These are phyloP conservation scores for Lepidium aucheri DNA, from an alignment of 345 rosid genomes.

Conservation along the genomic window DNA sequence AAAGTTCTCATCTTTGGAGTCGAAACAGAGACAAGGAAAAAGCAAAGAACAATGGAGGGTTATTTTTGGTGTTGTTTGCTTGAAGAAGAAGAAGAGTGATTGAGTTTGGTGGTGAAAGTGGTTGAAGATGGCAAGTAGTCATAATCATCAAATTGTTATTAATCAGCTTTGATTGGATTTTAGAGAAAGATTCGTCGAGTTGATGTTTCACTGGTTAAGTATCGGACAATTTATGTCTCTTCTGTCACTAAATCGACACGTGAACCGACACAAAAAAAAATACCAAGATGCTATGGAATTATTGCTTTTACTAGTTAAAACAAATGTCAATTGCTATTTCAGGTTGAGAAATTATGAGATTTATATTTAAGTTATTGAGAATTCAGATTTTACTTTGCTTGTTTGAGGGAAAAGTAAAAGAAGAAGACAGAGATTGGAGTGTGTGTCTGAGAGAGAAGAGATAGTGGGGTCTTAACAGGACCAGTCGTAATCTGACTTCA, in stretches of 20 bases:
- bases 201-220: constrained; percentile 26
- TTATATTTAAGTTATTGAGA: background rate
- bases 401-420: background rate
- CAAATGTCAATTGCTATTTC: constrained; percentile 10
- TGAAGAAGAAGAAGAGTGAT: constrained; percentile 30
- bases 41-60: constrained; percentile 21
- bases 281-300: background rate
- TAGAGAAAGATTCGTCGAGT: constrained; percentile 13
- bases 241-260: constrained; percentile 17
- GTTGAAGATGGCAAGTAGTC: constrained; percentile 43
- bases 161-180: background rate
- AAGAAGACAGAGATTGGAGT: background rate
- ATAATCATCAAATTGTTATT: constrained; percentile 24
- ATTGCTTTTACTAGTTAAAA: background rate
- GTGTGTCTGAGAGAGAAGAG: background rate
- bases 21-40: background rate
- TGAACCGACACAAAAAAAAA: constrained; percentile 21
- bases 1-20: constrained; percentile 14
- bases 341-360: background rate
- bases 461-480: constrained; percentile 9
- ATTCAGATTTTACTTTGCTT: constrained; percentile 20
- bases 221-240: constrained; percentile 24
- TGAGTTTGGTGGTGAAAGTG: constrained; percentile 38
- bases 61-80: constrained; percentile 44
- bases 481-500: constrained; percentile 15